A percentile compares a stretch with the other conserved stretches of the same genome.
Evolutionary conservation across 148 eudicot species (phyloP).

Genomic region (Gaultheria prostrata): DNA sequence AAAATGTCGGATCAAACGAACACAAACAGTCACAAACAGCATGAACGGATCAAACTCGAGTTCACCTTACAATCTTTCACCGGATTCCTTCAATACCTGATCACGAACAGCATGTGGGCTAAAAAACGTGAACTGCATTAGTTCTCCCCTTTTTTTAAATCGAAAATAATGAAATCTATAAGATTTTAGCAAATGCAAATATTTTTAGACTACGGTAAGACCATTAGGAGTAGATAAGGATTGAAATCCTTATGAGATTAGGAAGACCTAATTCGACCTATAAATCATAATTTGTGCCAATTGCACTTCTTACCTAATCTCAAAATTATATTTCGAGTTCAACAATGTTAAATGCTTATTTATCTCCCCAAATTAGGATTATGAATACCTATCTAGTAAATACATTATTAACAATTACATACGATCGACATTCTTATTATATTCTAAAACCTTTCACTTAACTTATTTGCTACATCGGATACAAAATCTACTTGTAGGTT

Average conservation of each 20-base stretch:
- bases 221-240: background rate
- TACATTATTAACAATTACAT: background rate
- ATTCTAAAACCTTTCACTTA: background rate
- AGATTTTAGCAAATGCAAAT: background rate
- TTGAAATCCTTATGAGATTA: background rate
- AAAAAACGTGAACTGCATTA: background rate
- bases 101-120: background rate
- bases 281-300: background rate
- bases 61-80: background rate
- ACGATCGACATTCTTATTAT: background rate
- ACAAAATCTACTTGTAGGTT: background rate
- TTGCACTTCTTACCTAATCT: background rate
- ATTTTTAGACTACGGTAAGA: background rate
- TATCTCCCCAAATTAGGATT: background rate
- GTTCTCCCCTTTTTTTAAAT: background rate
- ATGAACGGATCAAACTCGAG: background rate
- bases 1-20: background rate
- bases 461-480: background rate
- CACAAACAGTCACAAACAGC: background rate
- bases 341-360: background rate
- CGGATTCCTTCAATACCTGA: background rate
- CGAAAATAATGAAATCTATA: too few relatives aligned
- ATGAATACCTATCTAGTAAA: background rate
- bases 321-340: background rate
- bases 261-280: background rate